A percentile compares a stretch with the other conserved stretches of the same genome.
These are phyloP conservation scores for Saussurea involucrata DNA, from an alignment of 129 eudicot species.

Conservation along the genomic window DNA sequence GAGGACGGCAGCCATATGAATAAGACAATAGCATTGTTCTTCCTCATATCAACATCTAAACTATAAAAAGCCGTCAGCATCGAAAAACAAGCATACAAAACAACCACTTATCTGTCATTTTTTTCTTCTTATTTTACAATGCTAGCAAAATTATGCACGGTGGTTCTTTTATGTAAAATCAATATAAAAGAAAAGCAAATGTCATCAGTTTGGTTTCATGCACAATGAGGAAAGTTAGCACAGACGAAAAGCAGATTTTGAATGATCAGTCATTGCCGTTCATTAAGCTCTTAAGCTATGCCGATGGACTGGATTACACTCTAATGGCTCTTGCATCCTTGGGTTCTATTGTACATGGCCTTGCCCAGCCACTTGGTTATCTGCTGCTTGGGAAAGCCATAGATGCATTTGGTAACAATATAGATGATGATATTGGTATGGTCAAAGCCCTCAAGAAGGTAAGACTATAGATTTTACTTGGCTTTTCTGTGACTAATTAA, in stretches of 20 bases:
- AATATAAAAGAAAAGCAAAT: not conserved
- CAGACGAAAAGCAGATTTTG: constrained; percentile 23
- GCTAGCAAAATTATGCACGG: constrained; percentile 24
- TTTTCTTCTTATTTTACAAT: constrained; percentile 6
- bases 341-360: constrained; percentile 79
- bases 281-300: constrained; percentile 60
- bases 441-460: constrained; percentile 77
- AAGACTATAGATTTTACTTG: not conserved
- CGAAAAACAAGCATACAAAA: constrained; percentile 18
- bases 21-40: constrained; percentile 23
- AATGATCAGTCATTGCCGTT: constrained; percentile 44
- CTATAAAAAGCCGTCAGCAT: not conserved
- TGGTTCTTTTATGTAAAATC: not conserved
- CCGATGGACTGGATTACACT: constrained; percentile 64
- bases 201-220: constrained; percentile 8
- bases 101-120: constrained; percentile 13
- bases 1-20: constrained; percentile 20
- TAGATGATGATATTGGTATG: constrained; percentile 49
- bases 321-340: constrained; percentile 65
- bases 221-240: constrained; percentile 27
- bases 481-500: not conserved
- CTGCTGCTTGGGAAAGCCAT: constrained; percentile 78
- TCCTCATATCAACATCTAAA: not conserved
- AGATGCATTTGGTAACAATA: constrained; percentile 67
- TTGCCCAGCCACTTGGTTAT: constrained; percentile 81